Conservation (phyloP, 352 stramenopile genomes). For the Phytophthora nicotianae region DNA sequence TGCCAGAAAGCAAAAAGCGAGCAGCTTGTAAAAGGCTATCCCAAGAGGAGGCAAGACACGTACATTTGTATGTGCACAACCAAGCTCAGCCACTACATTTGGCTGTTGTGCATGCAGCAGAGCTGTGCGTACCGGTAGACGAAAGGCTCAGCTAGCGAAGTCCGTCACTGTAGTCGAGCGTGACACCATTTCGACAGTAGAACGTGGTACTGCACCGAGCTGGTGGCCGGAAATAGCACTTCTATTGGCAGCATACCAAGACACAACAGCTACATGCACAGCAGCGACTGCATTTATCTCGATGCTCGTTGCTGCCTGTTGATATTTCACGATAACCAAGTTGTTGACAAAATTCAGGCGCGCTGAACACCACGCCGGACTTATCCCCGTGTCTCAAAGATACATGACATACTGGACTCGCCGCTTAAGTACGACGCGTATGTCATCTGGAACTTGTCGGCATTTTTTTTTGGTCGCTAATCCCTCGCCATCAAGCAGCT, state of each 20-base stretch:
- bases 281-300: background rate
- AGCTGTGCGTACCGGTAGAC: background rate
- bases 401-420: conserved; percentile 3
- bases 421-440: conserved; percentile 20
- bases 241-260: background rate
- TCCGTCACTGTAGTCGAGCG: conserved; percentile 6
- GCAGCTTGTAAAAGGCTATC: no score
- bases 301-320: background rate
- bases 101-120: no score
- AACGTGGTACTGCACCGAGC: conserved; percentile 5
- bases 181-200: conserved; percentile 25
- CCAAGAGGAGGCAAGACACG: no score
- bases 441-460: background rate
- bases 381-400: conserved; percentile 22
- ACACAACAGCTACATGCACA: background rate
- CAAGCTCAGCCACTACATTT: no score
- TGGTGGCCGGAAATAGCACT: background rate
- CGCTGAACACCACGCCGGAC: conserved; percentile 12
- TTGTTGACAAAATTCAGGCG: background rate
- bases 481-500: conserved; percentile 16
- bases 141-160: background rate
- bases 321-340: background rate
- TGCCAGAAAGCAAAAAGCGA: no score
- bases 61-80: no score
- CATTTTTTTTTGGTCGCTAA: conserved; percentile 11